Evolutionary conservation across 2,329 filamentous ascomycete genomes (phyloP).

Genomic region (Xylariaceae sp.): DNA sequence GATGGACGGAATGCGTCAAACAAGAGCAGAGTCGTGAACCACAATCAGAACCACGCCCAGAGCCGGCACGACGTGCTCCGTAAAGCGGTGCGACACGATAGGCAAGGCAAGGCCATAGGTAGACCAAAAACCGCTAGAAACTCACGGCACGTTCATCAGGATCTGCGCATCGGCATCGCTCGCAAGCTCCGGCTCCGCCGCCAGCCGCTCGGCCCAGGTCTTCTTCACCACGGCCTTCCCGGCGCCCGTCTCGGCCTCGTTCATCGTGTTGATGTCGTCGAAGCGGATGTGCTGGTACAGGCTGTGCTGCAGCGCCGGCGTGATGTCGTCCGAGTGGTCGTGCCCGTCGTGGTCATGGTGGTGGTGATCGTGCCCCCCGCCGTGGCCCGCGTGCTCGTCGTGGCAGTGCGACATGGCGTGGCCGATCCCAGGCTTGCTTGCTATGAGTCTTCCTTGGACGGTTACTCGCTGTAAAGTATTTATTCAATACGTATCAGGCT

Average conservation of each 20-base stretch:
- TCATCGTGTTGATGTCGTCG: conserved; percentile 76
- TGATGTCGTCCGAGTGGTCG: conserved; percentile 89
- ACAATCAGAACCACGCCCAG: no score
- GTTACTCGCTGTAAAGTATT: no score
- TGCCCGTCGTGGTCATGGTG: conserved; percentile 59
- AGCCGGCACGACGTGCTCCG: no score
- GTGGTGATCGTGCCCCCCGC: conserved; percentile 37
- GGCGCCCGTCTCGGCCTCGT: conserved; percentile 66
- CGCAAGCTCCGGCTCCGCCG: conserved; percentile 67
- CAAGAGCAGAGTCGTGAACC: no score
- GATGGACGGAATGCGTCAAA: no score
- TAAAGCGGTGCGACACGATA: no score
- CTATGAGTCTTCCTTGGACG: no score
- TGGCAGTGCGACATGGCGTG: conserved; percentile 41
- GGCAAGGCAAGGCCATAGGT: not conserved
- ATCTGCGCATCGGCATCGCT: conserved; percentile 91
- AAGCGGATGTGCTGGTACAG: conserved; percentile 93
- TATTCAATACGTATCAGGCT: no score
- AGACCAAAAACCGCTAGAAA: conserved; percentile 14
- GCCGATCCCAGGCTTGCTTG: no score
- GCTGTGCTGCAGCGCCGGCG: conserved; percentile 82
- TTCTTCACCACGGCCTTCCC: conserved; percentile 80
- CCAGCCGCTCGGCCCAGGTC: conserved; percentile 79
- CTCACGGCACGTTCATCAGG: conserved; percentile 86
- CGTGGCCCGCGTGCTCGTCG: conserved; percentile 44